These are phyloP conservation scores for Malassezia equina DNA, from an alignment of 1,284 basidiomycete genomes.

Conservation along the genomic window DNA sequence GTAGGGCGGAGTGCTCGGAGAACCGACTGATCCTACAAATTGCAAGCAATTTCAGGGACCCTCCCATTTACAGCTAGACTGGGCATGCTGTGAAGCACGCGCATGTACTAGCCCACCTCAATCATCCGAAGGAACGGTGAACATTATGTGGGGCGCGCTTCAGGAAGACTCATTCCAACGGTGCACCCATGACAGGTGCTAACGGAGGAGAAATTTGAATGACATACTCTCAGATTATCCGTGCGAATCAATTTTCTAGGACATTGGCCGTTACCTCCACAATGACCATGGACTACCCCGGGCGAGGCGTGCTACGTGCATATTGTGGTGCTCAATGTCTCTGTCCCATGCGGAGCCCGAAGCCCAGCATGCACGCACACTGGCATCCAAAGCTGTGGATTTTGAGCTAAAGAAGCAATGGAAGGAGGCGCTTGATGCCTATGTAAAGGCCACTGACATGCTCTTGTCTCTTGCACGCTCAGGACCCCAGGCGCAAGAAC, in stretches of 20 bases:
- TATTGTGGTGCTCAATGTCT: background rate
- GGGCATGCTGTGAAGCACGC: conserved; percentile 19
- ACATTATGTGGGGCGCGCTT: conserved; percentile 19
- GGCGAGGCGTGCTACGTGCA: too few relatives aligned
- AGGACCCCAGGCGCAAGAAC: background rate
- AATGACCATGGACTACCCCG: too few relatives aligned
- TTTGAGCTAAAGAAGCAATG: background rate
- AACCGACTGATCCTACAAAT: conserved; percentile 18
- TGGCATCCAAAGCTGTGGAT: conserved; percentile 8
- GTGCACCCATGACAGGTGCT: conserved; percentile 17
- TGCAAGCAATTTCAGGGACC: background rate
- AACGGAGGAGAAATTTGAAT: background rate
- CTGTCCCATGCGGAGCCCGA: background rate
- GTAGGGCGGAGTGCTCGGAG: conserved; percentile 19
- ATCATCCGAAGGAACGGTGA: conserved; percentile 17
- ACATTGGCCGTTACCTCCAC: conserved; percentile 12
- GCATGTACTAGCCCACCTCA: conserved; percentile 10
- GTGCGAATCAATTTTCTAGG: background rate
- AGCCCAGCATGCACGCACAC: background rate
- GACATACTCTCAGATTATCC: background rate
- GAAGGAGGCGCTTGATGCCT: background rate
- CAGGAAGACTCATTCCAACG: conserved; percentile 15
- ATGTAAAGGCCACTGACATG: background rate
- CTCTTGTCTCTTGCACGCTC: background rate
- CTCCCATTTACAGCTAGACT: conserved; percentile 14